Evolutionary conservation across 176 grass and related monocot genomes (phyloP).

Genomic region (Raddia distichophylla): DNA sequence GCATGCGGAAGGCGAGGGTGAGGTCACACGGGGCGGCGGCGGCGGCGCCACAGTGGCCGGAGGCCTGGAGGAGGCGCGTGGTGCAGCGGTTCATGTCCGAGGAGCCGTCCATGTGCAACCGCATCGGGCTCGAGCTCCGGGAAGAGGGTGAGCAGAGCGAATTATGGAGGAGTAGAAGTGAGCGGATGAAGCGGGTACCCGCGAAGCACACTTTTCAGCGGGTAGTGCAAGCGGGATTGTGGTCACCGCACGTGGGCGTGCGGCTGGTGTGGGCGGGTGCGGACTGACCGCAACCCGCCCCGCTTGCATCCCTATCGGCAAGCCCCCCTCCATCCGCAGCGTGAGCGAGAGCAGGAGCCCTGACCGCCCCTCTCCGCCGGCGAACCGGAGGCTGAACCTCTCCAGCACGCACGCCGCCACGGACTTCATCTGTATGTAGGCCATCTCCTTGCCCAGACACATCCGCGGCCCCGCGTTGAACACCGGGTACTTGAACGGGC

Average conservation of each 20-base stretch:
- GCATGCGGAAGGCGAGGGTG: conserved; percentile 65
- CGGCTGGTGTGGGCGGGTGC: too few species aligned
- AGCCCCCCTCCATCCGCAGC: conserved; percentile 57
- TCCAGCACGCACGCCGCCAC: conserved; percentile 55
- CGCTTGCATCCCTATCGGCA: too few species aligned
- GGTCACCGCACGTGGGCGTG: too few species aligned
- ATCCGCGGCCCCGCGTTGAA: conserved; percentile 65
- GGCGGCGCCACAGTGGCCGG: conserved; percentile 50
- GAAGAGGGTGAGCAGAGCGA: too few species aligned
- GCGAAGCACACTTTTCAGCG: too few species aligned
- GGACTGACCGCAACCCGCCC: too few species aligned
- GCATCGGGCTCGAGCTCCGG: too few species aligned
- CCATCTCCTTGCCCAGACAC: conserved; percentile 86
- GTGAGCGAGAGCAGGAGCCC: conserved; percentile 52
- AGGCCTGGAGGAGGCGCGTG: conserved; percentile 65
- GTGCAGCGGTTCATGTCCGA: conserved; percentile 80
- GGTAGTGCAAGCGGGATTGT: too few species aligned
- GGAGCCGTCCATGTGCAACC: conserved; percentile 74
- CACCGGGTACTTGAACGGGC: conserved; percentile 55
- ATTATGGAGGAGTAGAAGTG: too few species aligned
- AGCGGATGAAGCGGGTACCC: too few species aligned
- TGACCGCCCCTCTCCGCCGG: conserved; percentile 32
- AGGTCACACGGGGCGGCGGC: conserved; percentile 49
- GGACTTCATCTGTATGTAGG: conserved; percentile 79
- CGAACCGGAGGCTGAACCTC: conserved; percentile 43